These are phyloP conservation scores for Phytopythium mirpurense DNA, from an alignment of 352 stramenopile species.

Conservation along the genomic window DNA sequence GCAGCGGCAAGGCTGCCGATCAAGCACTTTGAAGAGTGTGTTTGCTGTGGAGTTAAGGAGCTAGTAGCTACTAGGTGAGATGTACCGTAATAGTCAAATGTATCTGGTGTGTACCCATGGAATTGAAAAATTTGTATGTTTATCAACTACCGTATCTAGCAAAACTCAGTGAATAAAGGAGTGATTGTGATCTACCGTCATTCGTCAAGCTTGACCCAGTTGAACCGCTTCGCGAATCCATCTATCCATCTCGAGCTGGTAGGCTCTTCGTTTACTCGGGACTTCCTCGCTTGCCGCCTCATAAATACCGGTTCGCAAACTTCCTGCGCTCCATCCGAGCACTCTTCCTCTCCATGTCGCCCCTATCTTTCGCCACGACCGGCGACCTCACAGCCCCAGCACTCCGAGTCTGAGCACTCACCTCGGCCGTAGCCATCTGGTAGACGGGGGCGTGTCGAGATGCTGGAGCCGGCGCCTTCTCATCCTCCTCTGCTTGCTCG, in stretches of 20 bases:
- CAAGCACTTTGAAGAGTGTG: background rate
- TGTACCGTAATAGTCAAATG: background rate
- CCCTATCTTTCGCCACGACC: background rate
- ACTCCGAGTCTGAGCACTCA: constrained; percentile 6
- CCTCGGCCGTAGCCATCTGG: constrained; percentile 15
- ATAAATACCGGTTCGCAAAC: constrained; percentile 8
- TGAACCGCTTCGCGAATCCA: no score
- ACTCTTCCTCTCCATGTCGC: background rate
- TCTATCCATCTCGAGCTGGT: no score
- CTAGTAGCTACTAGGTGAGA: background rate
- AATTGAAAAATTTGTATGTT: background rate
- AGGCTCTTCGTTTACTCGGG: no score
- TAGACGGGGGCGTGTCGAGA: constrained; percentile 11
- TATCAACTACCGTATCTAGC: background rate
- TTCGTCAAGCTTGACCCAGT: background rate
- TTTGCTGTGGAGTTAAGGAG: background rate
- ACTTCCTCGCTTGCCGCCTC: background rate
- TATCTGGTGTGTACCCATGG: background rate
- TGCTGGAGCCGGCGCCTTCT: background rate
- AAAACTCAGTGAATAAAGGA: background rate
- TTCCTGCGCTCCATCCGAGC: constrained; percentile 4
- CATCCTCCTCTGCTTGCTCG: background rate
- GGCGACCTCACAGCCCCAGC: background rate
- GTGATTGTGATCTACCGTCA: background rate
- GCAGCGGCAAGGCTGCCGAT: background rate